Evolutionary conservation across 2,329 filamentous ascomycete genomes (phyloP), one percentile per base, ranked within the genome.

Genomic region (Epichloe gansuensis): DNA sequence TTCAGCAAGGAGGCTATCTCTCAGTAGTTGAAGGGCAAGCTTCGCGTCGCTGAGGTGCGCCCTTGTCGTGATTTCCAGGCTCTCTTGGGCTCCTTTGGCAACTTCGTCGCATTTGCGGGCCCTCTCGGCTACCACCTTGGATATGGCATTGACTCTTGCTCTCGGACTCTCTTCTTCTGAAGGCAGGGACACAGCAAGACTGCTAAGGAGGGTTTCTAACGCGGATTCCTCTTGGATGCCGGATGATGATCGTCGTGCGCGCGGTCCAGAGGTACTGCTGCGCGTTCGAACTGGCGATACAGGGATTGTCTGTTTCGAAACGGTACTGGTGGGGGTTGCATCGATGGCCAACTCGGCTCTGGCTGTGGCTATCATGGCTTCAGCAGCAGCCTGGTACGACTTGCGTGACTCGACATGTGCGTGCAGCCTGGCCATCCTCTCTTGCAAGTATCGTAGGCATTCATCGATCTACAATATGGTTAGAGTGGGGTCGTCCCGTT

Each of bases 1-100:
- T 57, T 81, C 77, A 0, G 74, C 74, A 2, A 80, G 63, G 1
- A 81, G 63, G 41, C 72, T 77, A 53, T 78, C 76, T 5, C 70
- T 65, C 15, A 80, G 61, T 8, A 76, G 58, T 55, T 75, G 72
- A 1, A 80, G 59, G 0, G 76, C 77, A 3, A 68, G 61, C 17
- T 69, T 67, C 0, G 71, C 68, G 53, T 81, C 77, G 0, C 69
- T 62, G 0, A 81, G 58, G 9, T 74, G 69, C 0, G 66, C 61
- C 1, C 66, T 64, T 0, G 71, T 65, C 0, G 63, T 64, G 0
- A 56, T 57, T 58, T 81, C 78, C n/a, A 78, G 74, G 0, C 70
- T 69, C 13, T 71, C 69, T 56, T 81, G 77, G 0, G 73, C 66
- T 54, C 68, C 72, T 4, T 60, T 63, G 2, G 68, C 66, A 5